phyloP scores from a whole-genome alignment of 1,284 basidiomycete species.

The Leccinum proximum region DNA sequence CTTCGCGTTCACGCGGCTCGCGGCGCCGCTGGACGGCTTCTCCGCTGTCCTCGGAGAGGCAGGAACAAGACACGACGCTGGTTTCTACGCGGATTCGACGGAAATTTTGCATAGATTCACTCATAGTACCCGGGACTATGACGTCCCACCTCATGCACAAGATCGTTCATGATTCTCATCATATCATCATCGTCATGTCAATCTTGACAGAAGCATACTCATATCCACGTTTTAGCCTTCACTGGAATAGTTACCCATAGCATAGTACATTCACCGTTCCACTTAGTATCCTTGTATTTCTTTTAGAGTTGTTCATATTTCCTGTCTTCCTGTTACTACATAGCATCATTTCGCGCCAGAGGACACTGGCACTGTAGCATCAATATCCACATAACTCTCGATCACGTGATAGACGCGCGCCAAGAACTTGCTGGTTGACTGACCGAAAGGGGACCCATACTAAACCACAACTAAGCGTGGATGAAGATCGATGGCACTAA shows the following conservation, averaged over 20 bases:
- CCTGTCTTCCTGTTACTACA: constrained; percentile 4
- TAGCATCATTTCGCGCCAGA: not conserved
- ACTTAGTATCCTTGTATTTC: constrained; percentile 21
- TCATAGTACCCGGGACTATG: constrained; percentile 12
- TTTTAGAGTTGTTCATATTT: not conserved
- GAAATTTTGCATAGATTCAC: constrained; percentile 31
- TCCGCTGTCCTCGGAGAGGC: constrained; percentile 10
- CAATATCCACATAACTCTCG: constrained; percentile 11
- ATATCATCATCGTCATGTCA: constrained; percentile 7
- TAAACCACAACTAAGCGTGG: constrained; percentile 12
- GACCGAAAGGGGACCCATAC: not conserved
- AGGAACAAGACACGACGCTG: constrained; percentile 16
- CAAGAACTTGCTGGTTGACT: not conserved
- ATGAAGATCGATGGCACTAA: constrained; percentile 39
- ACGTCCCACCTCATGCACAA: constrained; percentile 4
- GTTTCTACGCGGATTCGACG: constrained; percentile 26
- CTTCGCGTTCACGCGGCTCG: constrained; percentile 9
- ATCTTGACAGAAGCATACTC: constrained; percentile 20
- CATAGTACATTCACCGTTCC: constrained; percentile 7
- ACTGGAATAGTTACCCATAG: constrained; percentile 10
- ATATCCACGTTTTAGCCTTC: constrained; percentile 10
- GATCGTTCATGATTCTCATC: constrained; percentile 12
- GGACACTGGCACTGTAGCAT: not conserved
- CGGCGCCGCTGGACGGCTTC: constrained; percentile 24
- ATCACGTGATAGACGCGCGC: constrained; percentile 24